A percentile compares a stretch with the other conserved stretches of the same genome.
Conservation (phyloP, 106 monocot genomes). For the Platanthera zijinensis region DNA sequence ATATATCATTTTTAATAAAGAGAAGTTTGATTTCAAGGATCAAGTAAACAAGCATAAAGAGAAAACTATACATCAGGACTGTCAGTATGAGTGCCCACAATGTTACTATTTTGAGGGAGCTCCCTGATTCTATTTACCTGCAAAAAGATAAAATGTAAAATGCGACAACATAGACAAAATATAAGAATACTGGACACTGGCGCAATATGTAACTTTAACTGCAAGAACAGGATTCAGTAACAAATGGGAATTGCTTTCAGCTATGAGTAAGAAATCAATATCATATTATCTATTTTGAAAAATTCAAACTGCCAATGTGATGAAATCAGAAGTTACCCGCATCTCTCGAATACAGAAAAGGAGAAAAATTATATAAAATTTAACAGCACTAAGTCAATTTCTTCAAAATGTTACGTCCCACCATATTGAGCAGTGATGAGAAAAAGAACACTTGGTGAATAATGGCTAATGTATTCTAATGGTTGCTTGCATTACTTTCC, state of each 20-base stretch:
- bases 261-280: background rate
- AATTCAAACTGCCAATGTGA: background rate
- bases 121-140: conserved; percentile 97
- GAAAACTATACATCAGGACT: conserved; percentile 63
- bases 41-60: background rate
- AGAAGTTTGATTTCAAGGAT: background rate
- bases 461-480: too few relatives aligned
- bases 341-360: background rate
- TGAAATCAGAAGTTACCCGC: background rate
- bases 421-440: too few relatives aligned
- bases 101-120: conserved; percentile 89
- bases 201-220: background rate
- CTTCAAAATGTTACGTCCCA: too few relatives aligned
- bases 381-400: background rate
- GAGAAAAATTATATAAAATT: background rate
- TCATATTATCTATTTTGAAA: background rate
- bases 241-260: background rate
- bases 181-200: background rate
- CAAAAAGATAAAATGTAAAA: conserved; percentile 2
- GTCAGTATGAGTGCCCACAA: conserved; percentile 89
- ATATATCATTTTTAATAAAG: background rate
- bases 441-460: too few relatives aligned
- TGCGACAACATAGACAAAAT: background rate
- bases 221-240: background rate
- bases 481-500: too few relatives aligned